Evolutionary conservation across 108 stramenopile species (phyloP).

Genomic region (Cyclotella baltica): DNA sequence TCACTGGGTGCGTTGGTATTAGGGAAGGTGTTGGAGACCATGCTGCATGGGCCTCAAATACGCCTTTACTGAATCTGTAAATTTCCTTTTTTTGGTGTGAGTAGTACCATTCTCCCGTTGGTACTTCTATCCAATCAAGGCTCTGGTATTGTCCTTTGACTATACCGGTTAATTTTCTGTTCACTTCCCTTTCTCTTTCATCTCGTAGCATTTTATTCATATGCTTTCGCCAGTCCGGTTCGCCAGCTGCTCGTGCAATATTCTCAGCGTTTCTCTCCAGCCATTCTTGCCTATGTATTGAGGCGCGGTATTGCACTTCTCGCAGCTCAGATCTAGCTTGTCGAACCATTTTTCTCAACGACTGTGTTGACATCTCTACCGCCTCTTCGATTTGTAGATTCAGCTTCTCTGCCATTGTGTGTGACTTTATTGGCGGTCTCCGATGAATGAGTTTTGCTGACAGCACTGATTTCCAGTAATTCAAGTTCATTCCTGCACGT

Average conservation of each 20-base stretch:
- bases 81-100: too few relatives aligned
- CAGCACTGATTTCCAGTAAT: slow-evolving; percentile 7
- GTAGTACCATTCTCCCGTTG: too few relatives aligned
- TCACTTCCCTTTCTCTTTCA: neutral
- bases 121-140: too few relatives aligned
- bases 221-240: neutral
- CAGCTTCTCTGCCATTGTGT: neutral
- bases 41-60: too few relatives aligned
- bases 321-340: neutral
- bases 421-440: neutral
- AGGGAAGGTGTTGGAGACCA: too few relatives aligned
- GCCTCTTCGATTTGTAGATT: neutral
- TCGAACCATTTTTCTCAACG: neutral
- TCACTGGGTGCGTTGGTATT: too few relatives aligned
- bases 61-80: too few relatives aligned
- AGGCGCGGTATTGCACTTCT: neutral
- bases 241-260: slow-evolving; percentile 5
- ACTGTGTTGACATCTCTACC: neutral
- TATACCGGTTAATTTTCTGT: neutral
- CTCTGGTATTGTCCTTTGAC: too few relatives aligned
- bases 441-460: neutral
- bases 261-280: slow-evolving; percentile 1
- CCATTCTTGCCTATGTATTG: neutral
- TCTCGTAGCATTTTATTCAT: neutral
- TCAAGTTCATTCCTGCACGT: neutral